These are phyloP conservation scores for Deinandra increscens DNA, from an alignment of 129 eudicot species.

Conservation along the genomic window DNA sequence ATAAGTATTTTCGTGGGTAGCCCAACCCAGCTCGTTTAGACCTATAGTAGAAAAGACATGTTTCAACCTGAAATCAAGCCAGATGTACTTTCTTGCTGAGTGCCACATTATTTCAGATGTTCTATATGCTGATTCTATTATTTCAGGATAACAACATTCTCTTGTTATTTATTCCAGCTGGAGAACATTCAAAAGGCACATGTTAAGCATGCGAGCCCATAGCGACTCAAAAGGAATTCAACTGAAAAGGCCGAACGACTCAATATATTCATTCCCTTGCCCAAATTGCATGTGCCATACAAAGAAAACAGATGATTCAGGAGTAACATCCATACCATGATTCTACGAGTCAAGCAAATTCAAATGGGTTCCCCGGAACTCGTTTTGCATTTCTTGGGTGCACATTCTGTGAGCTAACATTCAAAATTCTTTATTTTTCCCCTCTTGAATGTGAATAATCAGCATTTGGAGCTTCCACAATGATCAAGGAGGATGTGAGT, in stretches of 20 bases:
- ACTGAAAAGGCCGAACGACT: conserved; percentile 78
- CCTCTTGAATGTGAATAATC: conserved; percentile 24
- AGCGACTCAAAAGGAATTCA: conserved; percentile 87
- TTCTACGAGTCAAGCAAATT: conserved; percentile 10
- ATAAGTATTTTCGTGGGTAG: too few relatives aligned
- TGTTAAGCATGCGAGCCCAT: conserved; percentile 80
- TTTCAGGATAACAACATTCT: neutral
- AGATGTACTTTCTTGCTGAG: neutral
- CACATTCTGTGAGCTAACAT: conserved; percentile 51
- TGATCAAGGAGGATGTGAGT: conserved; percentile 26
- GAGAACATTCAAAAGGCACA: conserved; percentile 94
- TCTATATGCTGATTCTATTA: neutral
- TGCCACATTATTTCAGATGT: neutral
- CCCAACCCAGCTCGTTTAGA: too few relatives aligned
- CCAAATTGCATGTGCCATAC: conserved; percentile 96
- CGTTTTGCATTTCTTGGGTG: conserved; percentile 20
- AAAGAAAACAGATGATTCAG: conserved; percentile 77
- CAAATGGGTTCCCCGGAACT: conserved; percentile 13
- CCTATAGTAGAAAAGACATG: too few relatives aligned
- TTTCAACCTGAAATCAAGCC: neutral
- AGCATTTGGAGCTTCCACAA: conserved; percentile 30
- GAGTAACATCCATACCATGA: conserved; percentile 50
- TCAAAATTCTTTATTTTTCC: conserved; percentile 77
- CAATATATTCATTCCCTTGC: conserved; percentile 87
- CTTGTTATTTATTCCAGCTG: conserved; percentile 44